A percentile compares a stretch with the other conserved stretches of the same genome.
Evolutionary conservation across 164 flowering plant genomes (phyloP).

Genomic region (Aristolochia fimbriata): DNA sequence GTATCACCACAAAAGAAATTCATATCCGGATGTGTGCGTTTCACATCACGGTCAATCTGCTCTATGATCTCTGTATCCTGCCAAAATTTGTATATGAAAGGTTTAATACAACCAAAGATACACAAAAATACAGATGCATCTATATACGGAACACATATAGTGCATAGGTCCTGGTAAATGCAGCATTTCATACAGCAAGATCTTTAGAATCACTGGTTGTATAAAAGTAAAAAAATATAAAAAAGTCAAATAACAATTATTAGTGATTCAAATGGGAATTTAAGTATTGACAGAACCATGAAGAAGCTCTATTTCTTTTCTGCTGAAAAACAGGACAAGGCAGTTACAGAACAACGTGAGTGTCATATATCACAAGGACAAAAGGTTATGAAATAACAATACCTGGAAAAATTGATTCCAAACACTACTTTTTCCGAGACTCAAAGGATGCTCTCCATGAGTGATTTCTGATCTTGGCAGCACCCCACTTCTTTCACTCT

Average conservation of each 20-base stretch:
- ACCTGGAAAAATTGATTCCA: conserved; percentile 99
- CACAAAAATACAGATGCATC: neutral
- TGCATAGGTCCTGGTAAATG: too few relatives aligned
- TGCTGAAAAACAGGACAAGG: too few relatives aligned
- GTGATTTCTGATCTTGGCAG: conserved; percentile 73
- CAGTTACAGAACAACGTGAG: too few relatives aligned
- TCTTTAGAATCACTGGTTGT: too few relatives aligned
- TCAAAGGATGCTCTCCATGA: conserved; percentile 91
- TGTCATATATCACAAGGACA: too few relatives aligned
- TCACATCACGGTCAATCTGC: conserved; percentile 97
- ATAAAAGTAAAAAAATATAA: too few relatives aligned
- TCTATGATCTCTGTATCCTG: conserved; percentile 90
- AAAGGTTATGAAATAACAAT: conserved; percentile 3
- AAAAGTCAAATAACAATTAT: too few relatives aligned
- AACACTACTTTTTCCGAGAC: conserved; percentile 79
- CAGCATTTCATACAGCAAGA: too few relatives aligned
- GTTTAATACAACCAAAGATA: neutral
- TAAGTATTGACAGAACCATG: too few relatives aligned
- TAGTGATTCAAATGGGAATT: too few relatives aligned
- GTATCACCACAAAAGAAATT: conserved; percentile 87
- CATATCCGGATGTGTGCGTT: conserved; percentile 96
- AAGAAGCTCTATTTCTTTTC: too few relatives aligned
- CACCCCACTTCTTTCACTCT: conserved; percentile 36
- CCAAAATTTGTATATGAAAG: conserved; percentile 6
- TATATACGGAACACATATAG: too few relatives aligned